These are phyloP conservation scores for Curvularia verruculosa DNA, from an alignment of 2,329 filamentous ascomycete genomes.

Conservation along the genomic window DNA sequence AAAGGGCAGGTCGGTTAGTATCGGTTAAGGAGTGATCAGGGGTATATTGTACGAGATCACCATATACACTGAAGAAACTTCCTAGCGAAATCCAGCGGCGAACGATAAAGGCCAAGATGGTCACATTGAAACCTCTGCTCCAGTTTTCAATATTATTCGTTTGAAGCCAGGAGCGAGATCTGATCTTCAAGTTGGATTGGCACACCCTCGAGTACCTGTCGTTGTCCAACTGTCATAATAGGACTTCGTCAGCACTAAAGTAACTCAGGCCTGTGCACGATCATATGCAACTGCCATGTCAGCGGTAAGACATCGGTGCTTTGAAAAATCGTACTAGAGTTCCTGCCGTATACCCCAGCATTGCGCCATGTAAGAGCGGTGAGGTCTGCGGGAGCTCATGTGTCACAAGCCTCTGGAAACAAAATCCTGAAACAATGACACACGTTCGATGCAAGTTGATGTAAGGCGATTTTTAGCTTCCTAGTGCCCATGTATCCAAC, in stretches of 20 bases:
- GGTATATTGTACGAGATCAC: not conserved
- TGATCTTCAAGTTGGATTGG: no score
- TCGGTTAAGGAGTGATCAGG: not conserved
- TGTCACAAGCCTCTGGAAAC: not conserved
- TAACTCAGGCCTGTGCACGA: not conserved
- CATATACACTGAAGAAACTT: not conserved
- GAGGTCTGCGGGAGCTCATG: not conserved
- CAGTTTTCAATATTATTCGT: not conserved
- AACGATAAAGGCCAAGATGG: not conserved
- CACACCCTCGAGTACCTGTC: not conserved
- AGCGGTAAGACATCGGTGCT: not conserved
- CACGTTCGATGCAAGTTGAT: not conserved
- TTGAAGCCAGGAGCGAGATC: not conserved
- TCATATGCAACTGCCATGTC: not conserved
- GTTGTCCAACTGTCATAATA: not conserved
- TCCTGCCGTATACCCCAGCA: not conserved
- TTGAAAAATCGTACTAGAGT: not conserved
- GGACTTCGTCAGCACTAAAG: not conserved
- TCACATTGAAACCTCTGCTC: not conserved
- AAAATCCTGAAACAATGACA: not conserved
- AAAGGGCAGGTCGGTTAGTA: not conserved
- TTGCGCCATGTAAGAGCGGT: not conserved
- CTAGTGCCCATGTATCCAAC: not conserved
- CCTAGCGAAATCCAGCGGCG: not conserved
- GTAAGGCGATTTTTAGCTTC: not conserved